A percentile compares a stretch with the other conserved stretches of the same genome.
Conservation (phyloP, 495 filamentous ascomycete species). For the Aspergillus indologenus region DNA sequence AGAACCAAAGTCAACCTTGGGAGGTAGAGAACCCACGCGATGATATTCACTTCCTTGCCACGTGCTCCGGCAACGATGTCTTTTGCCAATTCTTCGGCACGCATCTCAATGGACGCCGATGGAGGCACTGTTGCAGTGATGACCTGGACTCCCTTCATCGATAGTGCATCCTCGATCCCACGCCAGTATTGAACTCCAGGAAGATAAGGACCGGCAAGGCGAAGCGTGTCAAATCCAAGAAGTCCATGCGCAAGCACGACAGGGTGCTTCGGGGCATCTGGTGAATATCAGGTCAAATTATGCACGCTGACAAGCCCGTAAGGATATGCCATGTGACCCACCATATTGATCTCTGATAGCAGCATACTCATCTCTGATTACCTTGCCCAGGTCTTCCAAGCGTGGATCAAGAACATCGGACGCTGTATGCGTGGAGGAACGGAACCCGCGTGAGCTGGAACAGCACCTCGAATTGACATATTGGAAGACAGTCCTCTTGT, state of each 20-base stretch:
- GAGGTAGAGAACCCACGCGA: constrained; percentile 59
- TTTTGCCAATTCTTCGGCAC: constrained; percentile 62
- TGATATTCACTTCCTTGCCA: constrained; percentile 80
- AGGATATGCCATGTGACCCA: constrained; percentile 26
- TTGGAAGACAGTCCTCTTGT: not conserved
- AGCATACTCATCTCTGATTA: constrained; percentile 78
- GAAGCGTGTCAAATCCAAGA: constrained; percentile 84
- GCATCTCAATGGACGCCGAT: constrained; percentile 72
- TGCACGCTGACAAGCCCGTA: not conserved
- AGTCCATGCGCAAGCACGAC: constrained; percentile 88
- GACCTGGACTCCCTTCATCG: constrained; percentile 69
- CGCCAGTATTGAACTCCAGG: constrained; percentile 89
- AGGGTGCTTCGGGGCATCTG: constrained; percentile 64
- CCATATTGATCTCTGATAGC: constrained; percentile 66
- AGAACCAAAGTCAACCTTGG: not conserved
- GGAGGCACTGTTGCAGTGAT: constrained; percentile 79
- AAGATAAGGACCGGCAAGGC: constrained; percentile 63
- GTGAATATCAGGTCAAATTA: not conserved
- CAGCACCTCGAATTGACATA: not conserved
- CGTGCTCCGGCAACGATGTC: constrained; percentile 63
- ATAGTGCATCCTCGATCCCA: constrained; percentile 78
- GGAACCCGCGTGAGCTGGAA: constrained; percentile 13
- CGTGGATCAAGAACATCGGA: constrained; percentile 51
- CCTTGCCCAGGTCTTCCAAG: constrained; percentile 57
- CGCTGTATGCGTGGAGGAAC: constrained; percentile 7